Percentiles rank a stretch among this genome's conserved stretches.
These are phyloP conservation scores for Penicillium macrosclerotiorum DNA, from an alignment of 495 filamentous ascomycete species.

Conservation along the genomic window DNA sequence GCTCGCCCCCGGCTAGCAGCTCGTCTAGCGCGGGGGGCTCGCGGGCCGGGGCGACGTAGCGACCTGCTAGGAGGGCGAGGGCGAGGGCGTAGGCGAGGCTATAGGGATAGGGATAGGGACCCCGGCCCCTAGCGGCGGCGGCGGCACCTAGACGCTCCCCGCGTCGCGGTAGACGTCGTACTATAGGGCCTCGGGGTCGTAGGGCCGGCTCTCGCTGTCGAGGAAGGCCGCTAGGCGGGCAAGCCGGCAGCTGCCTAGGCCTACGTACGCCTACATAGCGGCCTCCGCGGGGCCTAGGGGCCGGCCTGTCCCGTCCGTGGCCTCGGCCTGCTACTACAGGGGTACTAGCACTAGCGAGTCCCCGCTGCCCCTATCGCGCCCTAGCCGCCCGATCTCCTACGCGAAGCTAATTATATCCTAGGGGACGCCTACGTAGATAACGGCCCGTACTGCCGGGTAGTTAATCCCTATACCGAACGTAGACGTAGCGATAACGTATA, in stretches of 20 bases:
- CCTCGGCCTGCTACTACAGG: background rate
- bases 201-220: background rate
- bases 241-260: background rate
- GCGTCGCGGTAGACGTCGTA: background rate
- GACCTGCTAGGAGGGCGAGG: no score
- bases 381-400: background rate
- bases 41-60: background rate
- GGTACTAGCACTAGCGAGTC: background rate
- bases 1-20: background rate
- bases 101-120: no score
- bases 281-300: background rate
- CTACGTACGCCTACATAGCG: background rate
- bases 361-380: background rate
- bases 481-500: background rate
- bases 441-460: background rate
- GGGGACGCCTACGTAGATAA: background rate
- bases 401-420: background rate
- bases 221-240: background rate
- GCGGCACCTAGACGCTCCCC: background rate
- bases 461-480: background rate
- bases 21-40: background rate
- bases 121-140: no score
- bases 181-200: background rate
- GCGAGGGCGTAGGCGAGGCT: no score
- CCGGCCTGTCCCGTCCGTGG: background rate